Percentiles rank a stretch among this genome's conserved stretches.
Conservation (phyloP, 2,329 filamentous ascomycete species). For the Decorospora gaudefroyi region DNA sequence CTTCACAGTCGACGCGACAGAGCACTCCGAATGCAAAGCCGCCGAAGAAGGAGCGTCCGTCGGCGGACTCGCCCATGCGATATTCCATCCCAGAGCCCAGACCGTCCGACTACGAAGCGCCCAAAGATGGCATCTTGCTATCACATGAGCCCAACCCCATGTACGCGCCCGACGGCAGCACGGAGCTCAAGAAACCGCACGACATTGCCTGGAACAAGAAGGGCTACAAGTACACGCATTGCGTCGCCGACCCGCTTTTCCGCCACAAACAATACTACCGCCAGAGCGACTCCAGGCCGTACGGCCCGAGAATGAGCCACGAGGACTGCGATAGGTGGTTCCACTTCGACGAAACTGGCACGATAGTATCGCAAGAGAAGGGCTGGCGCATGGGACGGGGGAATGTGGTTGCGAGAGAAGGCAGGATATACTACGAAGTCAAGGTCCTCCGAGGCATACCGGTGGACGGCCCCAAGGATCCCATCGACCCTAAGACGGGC, state of each 20-base stretch:
- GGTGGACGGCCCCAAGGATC: constrained; percentile 49
- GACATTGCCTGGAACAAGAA: constrained; percentile 67
- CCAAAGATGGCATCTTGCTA: constrained; percentile 53
- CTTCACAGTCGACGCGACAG: constrained; percentile 47
- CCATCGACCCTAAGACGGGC: constrained; percentile 40
- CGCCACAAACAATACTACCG: constrained; percentile 87
- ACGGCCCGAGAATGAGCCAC: constrained; percentile 83
- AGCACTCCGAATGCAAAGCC: constrained; percentile 48
- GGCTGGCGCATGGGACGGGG: constrained; percentile 89
- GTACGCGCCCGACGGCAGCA: constrained; percentile 48
- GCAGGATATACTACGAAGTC: constrained; percentile 92
- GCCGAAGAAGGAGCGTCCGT: constrained; percentile 44
- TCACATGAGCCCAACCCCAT: constrained; percentile 54
- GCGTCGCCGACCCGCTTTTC: constrained; percentile 86
- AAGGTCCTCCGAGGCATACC: constrained; percentile 79
- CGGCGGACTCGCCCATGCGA: constrained; percentile 54
- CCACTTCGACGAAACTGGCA: constrained; percentile 74
- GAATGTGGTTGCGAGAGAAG: constrained; percentile 88
- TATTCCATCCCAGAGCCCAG: constrained; percentile 57
- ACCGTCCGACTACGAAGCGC: constrained; percentile 55
- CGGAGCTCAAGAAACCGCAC: constrained; percentile 54
- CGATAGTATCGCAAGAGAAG: constrained; percentile 84
- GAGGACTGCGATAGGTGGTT: constrained; percentile 88
- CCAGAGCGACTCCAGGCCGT: constrained; percentile 83
- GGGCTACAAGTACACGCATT: constrained; percentile 85